Percentiles rank a stretch among this genome's conserved stretches.
phyloP scores from a whole-genome alignment of 208 protist species.

The Wallacemonas sp. region DNA sequence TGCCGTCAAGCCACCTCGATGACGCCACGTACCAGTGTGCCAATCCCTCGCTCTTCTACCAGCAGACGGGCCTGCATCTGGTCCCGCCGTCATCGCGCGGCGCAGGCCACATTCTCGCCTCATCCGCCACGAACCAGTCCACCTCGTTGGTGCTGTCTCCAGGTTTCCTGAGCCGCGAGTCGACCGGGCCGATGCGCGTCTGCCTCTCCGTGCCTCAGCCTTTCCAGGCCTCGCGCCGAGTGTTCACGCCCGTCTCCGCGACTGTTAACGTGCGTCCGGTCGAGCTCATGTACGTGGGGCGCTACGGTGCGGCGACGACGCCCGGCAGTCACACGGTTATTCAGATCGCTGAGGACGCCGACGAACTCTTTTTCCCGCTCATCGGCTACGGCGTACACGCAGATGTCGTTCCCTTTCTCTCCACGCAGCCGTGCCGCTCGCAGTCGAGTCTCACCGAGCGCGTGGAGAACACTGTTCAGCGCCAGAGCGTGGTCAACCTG shows the following conservation, averaged over 20 bases:
- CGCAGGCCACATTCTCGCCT: not conserved
- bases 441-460: not conserved
- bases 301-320: slow-evolving; percentile 29
- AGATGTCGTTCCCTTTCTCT: slow-evolving; percentile 63
- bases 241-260: slow-evolving; percentile 30
- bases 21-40: slow-evolving; percentile 51
- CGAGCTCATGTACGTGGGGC: slow-evolving; percentile 53
- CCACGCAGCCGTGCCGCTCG: slow-evolving; percentile 29
- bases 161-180: slow-evolving; percentile 43
- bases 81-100: slow-evolving; percentile 3
- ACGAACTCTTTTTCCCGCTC: slow-evolving; percentile 53
- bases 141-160: slow-evolving; percentile 48
- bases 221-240: slow-evolving; percentile 37
- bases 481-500: slow-evolving; percentile 54
- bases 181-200: slow-evolving; percentile 50
- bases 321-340: slow-evolving; percentile 24
- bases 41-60: slow-evolving; percentile 59
- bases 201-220: slow-evolving; percentile 70
- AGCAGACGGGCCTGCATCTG: slow-evolving; percentile 26
- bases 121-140: not conserved
- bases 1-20: slow-evolving; percentile 25
- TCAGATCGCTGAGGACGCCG: slow-evolving; percentile 42
- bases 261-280: slow-evolving; percentile 46
- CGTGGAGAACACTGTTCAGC: slow-evolving; percentile 9
- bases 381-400: slow-evolving; percentile 59